Evolutionary conservation across 2,329 filamentous ascomycete species (phyloP), one percentile per base, ranked within the genome.

Genomic region (Ramichloridium luteum): DNA sequence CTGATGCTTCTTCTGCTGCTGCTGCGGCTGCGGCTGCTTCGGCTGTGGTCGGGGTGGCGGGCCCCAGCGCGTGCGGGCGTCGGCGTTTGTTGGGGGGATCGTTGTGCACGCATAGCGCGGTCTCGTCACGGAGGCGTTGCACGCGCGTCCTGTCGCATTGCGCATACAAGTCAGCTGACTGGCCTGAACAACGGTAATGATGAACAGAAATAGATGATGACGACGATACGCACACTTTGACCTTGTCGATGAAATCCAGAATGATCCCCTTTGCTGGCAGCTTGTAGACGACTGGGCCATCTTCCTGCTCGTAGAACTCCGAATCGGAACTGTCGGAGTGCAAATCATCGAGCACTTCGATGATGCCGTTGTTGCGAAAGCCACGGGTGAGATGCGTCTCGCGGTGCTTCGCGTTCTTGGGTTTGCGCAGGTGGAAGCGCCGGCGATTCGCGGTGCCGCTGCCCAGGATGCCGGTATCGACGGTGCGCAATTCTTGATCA

Each of bases 401-500:
- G 30, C 66, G 46, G 14, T 67, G 51, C 33, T 56, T 55, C 16
- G 66, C 57, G 25, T 66, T 58, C 48, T 62, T 67, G 13, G 65
- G 67, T 41, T 59, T 62, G 36, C 68, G 62, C 34, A 67, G 57
- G 45, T 64, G 61, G n/a, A 56, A 40, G 28, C 49, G 55, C 25
- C 57, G 53, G 6, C 35, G 35, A 14, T 43, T 45, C 17, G 43
- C 44, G 5, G 39, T 39, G n/a, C n/a, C n/a, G n/a, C n/a, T n/a
- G n/a, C n/a, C n/a, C 14, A 55, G 42, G 13, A 44, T 30, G n/a
- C 37, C 27, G 5, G 45, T 43, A 6, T 76, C 72, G 13, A 77
- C 59, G 28, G 68, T 61, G 16, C 60, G 61, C 35, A 93, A 65
- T 35, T 86, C 68, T 40, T 88, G 77, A 32, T 90, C 82, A 25